Conservation (phyloP, 345 rosid genomes). For the Nasturtium officinale region DNA sequence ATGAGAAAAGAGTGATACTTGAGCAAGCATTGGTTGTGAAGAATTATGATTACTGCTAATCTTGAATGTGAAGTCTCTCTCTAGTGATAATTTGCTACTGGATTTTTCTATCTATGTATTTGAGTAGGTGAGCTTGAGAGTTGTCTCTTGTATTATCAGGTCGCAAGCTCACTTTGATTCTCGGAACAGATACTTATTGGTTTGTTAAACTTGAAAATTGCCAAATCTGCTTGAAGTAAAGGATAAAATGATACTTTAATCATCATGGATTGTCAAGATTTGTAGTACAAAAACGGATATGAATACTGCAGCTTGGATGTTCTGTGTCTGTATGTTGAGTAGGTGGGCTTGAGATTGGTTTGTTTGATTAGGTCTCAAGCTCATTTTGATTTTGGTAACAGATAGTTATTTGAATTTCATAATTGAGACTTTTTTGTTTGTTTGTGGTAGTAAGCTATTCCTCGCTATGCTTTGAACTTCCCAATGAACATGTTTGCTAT, state of each 20-base stretch:
- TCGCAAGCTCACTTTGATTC: neutral
- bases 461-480: neutral
- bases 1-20: neutral
- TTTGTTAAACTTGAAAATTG: neutral
- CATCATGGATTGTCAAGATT: neutral
- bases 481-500: slow-evolving; percentile 5
- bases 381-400: neutral
- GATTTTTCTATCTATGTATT: slow-evolving; percentile 2
- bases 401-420: neutral
- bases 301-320: neutral
- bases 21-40: neutral
- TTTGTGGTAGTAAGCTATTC: neutral
- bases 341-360: slow-evolving; percentile 1
- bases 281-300: neutral
- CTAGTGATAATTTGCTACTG: neutral
- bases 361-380: neutral
- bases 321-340: neutral
- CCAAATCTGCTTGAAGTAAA: neutral
- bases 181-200: too few relatives aligned
- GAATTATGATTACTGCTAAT: neutral
- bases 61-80: neutral
- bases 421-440: neutral
- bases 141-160: neutral
- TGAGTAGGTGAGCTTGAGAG: neutral
- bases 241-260: neutral